Base-by-base conservation (phyloP, 495 filamentous ascomycete species). In the Tuber microsphaerosporum region DNA sequence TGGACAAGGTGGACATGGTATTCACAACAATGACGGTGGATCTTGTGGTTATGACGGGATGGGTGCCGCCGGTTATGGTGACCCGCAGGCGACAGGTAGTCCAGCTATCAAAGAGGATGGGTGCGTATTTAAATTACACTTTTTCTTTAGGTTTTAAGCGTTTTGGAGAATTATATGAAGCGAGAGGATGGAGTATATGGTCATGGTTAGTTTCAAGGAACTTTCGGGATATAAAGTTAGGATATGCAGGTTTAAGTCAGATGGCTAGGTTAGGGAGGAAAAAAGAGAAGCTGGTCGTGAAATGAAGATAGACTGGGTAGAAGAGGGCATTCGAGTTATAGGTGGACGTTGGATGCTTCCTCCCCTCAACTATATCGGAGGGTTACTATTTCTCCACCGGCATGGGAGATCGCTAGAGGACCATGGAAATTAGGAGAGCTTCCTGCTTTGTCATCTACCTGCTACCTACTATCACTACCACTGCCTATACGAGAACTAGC, bases 61-160 rank as follows among this genome's bases (percentile, higher is more conserved):
- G 71, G 81, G 80, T 77, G 84, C 85, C 46, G 79, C 46, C 71
- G 80, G 80, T 69, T 82, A 82, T 76, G 75, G 77, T 75, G 80
- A 82, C 56, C 76, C 76, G 65, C 79, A 85, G 72, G 85, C 83
- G 72, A 77, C 84, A 74, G 85, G 82, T 82, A 90, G 84, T 82
- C 92, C 82, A 85, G 90, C 93, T 80, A 93, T 97, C 71, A 98
- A 98, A 85, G 95, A 99, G 89, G 95, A 99, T 84, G 95, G 95
- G 95, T 99, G 91, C 97, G 96, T 94, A 83, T 83, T 81, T 83
- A 78, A 79, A 75, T 79, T 82, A 75, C 75, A 80, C 79, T 81
- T 80, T 75, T 73, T 81, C 71, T 81, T 80, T 72, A 20, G 72
- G 20, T 75, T 46, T 61, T 72, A 14, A 74, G 74, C 77, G 72